Base-by-base conservation (phyloP, 345 rosid genomes). In the Ailanthus altissimus region DNA sequence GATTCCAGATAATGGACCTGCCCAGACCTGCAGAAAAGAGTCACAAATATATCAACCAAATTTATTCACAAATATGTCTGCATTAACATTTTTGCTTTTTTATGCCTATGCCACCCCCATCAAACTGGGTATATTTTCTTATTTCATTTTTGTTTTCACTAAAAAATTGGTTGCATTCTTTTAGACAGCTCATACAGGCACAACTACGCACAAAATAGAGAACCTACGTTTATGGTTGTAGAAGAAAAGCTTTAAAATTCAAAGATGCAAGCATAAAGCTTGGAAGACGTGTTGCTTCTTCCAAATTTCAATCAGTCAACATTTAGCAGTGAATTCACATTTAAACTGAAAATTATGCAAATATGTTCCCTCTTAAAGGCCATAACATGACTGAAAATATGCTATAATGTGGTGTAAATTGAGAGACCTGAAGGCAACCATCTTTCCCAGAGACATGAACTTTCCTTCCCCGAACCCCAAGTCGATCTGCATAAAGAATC, bases 401-500 rank as follows among this genome's bases (percentile, higher is more conserved):
- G 67, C 32, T 58, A 59, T 77, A 62, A 50, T 28, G 58, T 70
- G 28, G 49, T 21, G 56, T 16, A 21, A 69, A 23, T 45, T 47
- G 36, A 12, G 64, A 50, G 66, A 94, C 97, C 98, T 93, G 92
- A 76, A 67, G 89, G 85, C 98, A 96, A 67, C 80, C 85, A 74
- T 84, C 86, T 57, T 72, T 74, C 69, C 99, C 98, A 8, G 83
- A 58, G 68, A 77, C 83, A 77, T 85, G 53, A 70, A 93, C 91
- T 83, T 86, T 93, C 82, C 99, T 92, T 79, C 98, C 99, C 81
- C 93, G 99, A 81, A 96, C 92, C 42, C 99, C 99, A n/a, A 96
- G 94, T 13, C 91, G 81, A 72, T 96, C 99, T 96, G 91, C 81
- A 78, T 75, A 79, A 83, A 68, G 65, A 81, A 83, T 54, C 12